Evolutionary conservation across 805 yeast species (phyloP).

Genomic region (Peterozyma xylosa): DNA sequence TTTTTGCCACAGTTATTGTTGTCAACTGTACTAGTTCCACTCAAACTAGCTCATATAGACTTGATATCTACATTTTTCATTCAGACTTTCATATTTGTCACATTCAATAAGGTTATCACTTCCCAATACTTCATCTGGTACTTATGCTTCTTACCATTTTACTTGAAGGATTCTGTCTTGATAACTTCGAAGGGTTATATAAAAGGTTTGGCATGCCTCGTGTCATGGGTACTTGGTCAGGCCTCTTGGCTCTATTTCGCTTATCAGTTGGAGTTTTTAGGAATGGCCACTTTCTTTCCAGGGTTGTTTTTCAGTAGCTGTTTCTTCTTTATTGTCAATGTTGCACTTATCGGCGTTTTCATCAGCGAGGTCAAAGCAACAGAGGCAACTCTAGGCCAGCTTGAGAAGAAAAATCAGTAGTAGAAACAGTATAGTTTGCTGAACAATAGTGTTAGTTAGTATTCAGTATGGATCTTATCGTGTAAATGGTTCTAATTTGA

Average conservation of each 20-base stretch:
- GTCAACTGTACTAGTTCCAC: constrained; percentile 53
- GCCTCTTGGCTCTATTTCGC: constrained; percentile 75
- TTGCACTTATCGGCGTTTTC: constrained; percentile 51
- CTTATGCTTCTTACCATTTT: constrained; percentile 75
- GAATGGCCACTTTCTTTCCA: constrained; percentile 54
- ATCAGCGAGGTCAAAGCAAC: constrained; percentile 31
- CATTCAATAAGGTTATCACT: constrained; percentile 79
- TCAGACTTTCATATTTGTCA: constrained; percentile 72
- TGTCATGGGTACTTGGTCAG: constrained; percentile 66
- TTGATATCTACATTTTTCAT: constrained; percentile 54
- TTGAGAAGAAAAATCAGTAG: neutral
- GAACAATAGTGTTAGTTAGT: no score
- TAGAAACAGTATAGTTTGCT: no score
- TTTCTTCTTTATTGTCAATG: constrained; percentile 53
- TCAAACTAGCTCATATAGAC: constrained; percentile 31
- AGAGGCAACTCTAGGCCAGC: neutral
- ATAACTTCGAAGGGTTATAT: constrained; percentile 13
- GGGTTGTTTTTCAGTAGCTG: constrained; percentile 49
- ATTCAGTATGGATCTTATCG: no score
- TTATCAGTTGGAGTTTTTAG: constrained; percentile 74
- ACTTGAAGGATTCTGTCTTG: constrained; percentile 38
- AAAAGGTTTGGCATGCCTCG: constrained; percentile 33
- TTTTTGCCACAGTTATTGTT: constrained; percentile 76
- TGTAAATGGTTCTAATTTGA: no score
- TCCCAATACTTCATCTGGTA: constrained; percentile 97